A percentile compares a stretch with the other conserved stretches of the same genome.
These are phyloP conservation scores for Erigeron canadensis DNA, from an alignment of 129 eudicot species.

Conservation along the genomic window DNA sequence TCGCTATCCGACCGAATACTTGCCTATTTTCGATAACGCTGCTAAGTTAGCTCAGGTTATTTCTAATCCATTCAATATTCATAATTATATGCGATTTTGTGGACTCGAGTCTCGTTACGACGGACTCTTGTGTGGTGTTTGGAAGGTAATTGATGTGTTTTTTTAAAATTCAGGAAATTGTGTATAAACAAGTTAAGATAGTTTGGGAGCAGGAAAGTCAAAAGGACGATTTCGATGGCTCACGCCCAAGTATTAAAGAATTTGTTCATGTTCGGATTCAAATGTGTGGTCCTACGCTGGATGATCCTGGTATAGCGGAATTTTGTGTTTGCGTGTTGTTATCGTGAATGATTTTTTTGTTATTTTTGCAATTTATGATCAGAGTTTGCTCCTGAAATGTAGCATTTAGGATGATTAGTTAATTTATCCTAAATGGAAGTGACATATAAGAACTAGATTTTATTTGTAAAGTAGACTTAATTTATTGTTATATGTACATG, in stretches of 20 bases:
- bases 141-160: background rate
- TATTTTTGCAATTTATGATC: background rate
- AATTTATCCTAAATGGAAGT: slow-evolving; percentile 20
- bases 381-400: background rate
- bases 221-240: slow-evolving; percentile 15
- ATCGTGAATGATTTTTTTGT: background rate
- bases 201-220: slow-evolving; percentile 25
- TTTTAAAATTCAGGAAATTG: slow-evolving; percentile 39
- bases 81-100: background rate
- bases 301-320: slow-evolving; percentile 61
- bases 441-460: background rate
- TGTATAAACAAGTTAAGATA: slow-evolving; percentile 29
- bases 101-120: no score
- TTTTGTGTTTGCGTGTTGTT: background rate
- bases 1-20: slow-evolving; percentile 43
- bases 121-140: no score
- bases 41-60: slow-evolving; percentile 78
- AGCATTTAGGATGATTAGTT: background rate
- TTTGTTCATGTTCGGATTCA: slow-evolving; percentile 74
- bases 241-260: slow-evolving; percentile 49
- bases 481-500: slow-evolving; percentile 12
- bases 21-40: slow-evolving; percentile 53
- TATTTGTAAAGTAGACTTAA: slow-evolving; percentile 11
- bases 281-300: slow-evolving; percentile 76
- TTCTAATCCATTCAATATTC: background rate